These are phyloP conservation scores for Fusarium vanettenii DNA, from an alignment of 2,329 filamentous ascomycete species.

Conservation along the genomic window DNA sequence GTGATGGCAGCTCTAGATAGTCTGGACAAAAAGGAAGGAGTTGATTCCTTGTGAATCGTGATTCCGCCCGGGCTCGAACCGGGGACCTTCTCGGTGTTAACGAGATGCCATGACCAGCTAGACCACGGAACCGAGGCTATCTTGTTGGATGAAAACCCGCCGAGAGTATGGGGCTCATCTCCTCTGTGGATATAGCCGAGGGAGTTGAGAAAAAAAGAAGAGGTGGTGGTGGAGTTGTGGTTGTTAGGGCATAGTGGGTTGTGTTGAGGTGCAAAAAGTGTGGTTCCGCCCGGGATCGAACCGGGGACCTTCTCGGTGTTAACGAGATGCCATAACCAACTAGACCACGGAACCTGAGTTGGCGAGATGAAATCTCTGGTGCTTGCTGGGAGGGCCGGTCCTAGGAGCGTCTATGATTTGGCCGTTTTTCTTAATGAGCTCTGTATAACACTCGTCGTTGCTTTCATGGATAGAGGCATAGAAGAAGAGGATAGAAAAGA, in stretches of 20 bases:
- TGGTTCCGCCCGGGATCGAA: constrained; percentile 38
- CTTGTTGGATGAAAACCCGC: neutral
- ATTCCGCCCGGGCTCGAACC: constrained; percentile 38
- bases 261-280: constrained; percentile 9
- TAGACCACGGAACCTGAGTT: constrained; percentile 35
- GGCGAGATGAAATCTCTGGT: neutral
- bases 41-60: neutral
- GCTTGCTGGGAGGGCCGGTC: neutral
- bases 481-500: neutral
- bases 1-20: neutral
- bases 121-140: constrained; percentile 32
- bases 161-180: neutral
- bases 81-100: constrained; percentile 40
- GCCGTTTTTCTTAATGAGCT: neutral
- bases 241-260: neutral
- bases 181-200: neutral
- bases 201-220: neutral
- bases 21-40: neutral
- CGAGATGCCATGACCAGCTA: constrained; percentile 42
- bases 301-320: constrained; percentile 40
- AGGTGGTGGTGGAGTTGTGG: neutral
- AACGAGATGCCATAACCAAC: constrained; percentile 40
- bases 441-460: neutral
- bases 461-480: neutral
- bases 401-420: neutral